Evolutionary conservation across 176 grass and related monocot species (phyloP).

Genomic region (Hordeum vulgare): MorexV3_pseudomolecules_assembly NC_058519.1:300367341-300367840

Average conservation of each 20-base stretch:
- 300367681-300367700: background rate
- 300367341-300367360: too few species aligned
- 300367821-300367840: background rate
- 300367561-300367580: too few species aligned
- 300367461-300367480: background rate
- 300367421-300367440: background rate
- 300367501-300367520: background rate
- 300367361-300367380: background rate
- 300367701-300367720: background rate
- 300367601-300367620: too few species aligned
- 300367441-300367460: background rate
- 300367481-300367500: background rate
- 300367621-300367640: background rate
- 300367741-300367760: background rate
- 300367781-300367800: background rate
- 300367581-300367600: too few species aligned
- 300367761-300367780: background rate
- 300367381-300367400: background rate
- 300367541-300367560: too few species aligned
- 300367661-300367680: too few species aligned
- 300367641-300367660: too few species aligned
- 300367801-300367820: background rate
- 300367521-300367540: too few species aligned
- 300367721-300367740: background rate
- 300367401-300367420: background rate